Percentiles rank a stretch among this genome's conserved stretches.
phyloP scores from a whole-genome alignment of 2,329 filamentous ascomycete genomes.

The Coniochaeta ligniaria region DNA sequence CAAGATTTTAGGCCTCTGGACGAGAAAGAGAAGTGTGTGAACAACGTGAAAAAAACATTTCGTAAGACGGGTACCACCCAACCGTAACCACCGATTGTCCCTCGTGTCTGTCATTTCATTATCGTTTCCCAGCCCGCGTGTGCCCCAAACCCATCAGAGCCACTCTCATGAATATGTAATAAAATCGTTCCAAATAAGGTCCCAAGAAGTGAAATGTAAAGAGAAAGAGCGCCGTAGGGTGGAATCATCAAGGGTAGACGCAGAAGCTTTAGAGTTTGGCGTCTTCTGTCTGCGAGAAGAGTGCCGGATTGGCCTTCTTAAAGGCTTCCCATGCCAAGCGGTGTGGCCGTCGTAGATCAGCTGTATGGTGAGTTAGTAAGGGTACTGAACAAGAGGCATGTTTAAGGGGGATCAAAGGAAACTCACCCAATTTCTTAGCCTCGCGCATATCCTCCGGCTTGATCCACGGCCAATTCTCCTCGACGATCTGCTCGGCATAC shows the following conservation, averaged over 20 bases:
- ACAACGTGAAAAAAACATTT: not conserved
- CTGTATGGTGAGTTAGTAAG: not conserved
- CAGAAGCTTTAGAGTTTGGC: not conserved
- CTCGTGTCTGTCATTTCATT: not conserved
- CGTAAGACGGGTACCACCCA: not conserved
- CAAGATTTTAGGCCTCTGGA: not conserved
- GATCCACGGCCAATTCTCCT: slow-evolving; percentile 3
- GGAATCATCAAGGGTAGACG: not conserved
- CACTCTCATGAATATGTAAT: not conserved
- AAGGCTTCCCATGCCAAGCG: not conserved
- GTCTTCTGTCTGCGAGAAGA: not conserved
- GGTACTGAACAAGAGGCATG: not conserved
- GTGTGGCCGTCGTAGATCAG: not conserved
- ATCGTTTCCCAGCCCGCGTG: not conserved
- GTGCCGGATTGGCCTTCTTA: not conserved
- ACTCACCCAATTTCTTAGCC: slow-evolving; percentile 2
- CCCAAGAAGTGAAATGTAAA: not conserved
- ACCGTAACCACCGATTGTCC: not conserved
- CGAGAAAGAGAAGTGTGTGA: not conserved
- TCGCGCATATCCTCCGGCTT: not conserved
- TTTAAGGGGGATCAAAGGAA: not conserved
- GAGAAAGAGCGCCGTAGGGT: not conserved
- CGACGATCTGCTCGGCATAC: slow-evolving; percentile 4
- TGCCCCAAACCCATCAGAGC: not conserved
- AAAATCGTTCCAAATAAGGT: not conserved